Base-by-base conservation (phyloP, 345 rosid genomes). In the Lenwebbia sp. region DNA sequence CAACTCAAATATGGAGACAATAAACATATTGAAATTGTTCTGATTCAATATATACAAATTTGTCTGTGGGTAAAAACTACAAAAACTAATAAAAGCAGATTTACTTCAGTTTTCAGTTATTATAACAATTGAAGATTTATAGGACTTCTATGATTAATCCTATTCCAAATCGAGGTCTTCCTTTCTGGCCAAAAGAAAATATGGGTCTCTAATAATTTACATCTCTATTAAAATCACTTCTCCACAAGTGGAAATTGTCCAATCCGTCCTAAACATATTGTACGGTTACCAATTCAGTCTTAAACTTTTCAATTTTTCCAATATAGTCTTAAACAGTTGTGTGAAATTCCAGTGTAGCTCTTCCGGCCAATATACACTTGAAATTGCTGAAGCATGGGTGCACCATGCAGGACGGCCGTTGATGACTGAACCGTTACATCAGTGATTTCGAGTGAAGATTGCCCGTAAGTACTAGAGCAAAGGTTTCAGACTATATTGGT, bases 301-400 rank as follows among this genome's bases (percentile, higher is more conserved):
- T 55, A 23, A 55, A 55, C 5, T 23, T 55, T 23, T 10, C 3
- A 19, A 33, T 33, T 17, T 33, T 19, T 0, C 17, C 12, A 33
- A 70, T 33, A 9, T 70, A 4, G 1, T 70, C 13, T 7, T 15
- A 19, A 30, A 30, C 1, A 2, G 7, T 54, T 54, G 9, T 3
- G 3, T 10, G 10, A 54, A 54, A 55, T 55, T 23, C 4, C 13
- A 55, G 21, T 54, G 10, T 54, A 19, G 0, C 1, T 0, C 2
- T 54, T 62, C 22, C 11, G 0, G 11, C 22, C 11, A 62, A 28
- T 8, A 14, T 30, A 6, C 0, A 5, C 10, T 62, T 0, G 11
- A 62, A 62, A 62, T 33, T 5, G 0, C 3, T 33, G 33, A 65
- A 7, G 6, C 37, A 5, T 21, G 5, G 22, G 12, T 19, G 5